Conservation (phyloP, 1,139 yeast genomes). For the Candida sojae region DNA sequence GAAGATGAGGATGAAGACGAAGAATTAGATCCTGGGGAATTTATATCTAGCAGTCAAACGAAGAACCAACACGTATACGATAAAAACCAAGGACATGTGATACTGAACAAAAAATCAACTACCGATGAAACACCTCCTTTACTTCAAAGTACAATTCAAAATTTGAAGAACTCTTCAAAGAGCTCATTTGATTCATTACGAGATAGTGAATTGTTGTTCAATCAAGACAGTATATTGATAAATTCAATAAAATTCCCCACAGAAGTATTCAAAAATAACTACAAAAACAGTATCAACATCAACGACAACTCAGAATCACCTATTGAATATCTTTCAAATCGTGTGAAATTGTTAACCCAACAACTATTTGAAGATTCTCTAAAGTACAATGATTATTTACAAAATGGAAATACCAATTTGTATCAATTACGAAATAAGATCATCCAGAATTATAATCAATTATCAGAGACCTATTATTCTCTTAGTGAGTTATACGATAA, state of each 20-base stretch:
- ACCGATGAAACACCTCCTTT: not conserved
- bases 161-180: not conserved
- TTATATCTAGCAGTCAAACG: slow-evolving; percentile 11
- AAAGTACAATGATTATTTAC: slow-evolving; percentile 17
- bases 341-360: slow-evolving; percentile 7
- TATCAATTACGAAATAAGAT: slow-evolving; percentile 29
- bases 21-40: slow-evolving; percentile 24
- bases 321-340: slow-evolving; percentile 15
- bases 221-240: slow-evolving; percentile 5
- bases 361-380: slow-evolving; percentile 11
- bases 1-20: slow-evolving; percentile 15
- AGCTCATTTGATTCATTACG: slow-evolving; percentile 7
- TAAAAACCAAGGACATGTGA: not conserved
- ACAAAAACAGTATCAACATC: not conserved
- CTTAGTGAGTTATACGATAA: slow-evolving; percentile 50
- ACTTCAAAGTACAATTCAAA: slow-evolving; percentile 1
- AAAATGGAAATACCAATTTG: slow-evolving; percentile 35
- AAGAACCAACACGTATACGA: not conserved
- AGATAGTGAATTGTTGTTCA: slow-evolving; percentile 4
- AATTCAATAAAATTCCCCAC: slow-evolving; percentile 8
- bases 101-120: not conserved
- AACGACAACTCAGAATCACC: slow-evolving; percentile 11
- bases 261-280: not conserved
- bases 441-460: slow-evolving; percentile 28
- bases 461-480: slow-evolving; percentile 47